phyloP scores from a whole-genome alignment of 495 filamentous ascomycete genomes.

The Penicillium simplicissimum region DNA sequence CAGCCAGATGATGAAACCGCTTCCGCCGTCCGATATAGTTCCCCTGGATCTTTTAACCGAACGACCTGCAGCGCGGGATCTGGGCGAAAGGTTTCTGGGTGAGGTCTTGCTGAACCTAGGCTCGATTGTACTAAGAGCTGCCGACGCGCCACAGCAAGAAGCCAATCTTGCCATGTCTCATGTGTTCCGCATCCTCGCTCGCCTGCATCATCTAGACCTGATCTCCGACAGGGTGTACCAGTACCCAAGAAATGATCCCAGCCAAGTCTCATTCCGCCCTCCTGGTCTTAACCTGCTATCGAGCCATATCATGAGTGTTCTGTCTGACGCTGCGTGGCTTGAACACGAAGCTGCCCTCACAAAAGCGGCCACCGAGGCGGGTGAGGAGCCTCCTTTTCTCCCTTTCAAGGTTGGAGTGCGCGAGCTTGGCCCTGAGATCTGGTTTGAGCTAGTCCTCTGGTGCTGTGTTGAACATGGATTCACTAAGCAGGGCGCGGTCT shows the following conservation, averaged over 20 bases:
- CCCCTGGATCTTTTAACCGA: constrained; percentile 29
- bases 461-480: constrained; percentile 64
- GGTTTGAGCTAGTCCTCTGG: constrained; percentile 69
- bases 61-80: constrained; percentile 26
- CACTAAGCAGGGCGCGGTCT: constrained; percentile 51
- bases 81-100: constrained; percentile 27
- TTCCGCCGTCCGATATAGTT: constrained; percentile 7
- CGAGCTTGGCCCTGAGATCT: constrained; percentile 58
- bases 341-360: constrained; percentile 50
- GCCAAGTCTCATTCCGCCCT: constrained; percentile 50
- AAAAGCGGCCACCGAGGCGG: constrained; percentile 45
- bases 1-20: constrained; percentile 3
- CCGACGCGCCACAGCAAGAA: constrained; percentile 40
- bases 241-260: constrained; percentile 34
- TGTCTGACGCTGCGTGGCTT: constrained; percentile 64
- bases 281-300: constrained; percentile 59
- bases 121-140: constrained; percentile 53
- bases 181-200: constrained; percentile 59
- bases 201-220: constrained; percentile 57
- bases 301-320: constrained; percentile 57
- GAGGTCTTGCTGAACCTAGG: constrained; percentile 47
- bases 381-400: constrained; percentile 53
- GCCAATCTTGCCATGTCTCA: constrained; percentile 54
- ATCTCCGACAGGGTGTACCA: constrained; percentile 62
- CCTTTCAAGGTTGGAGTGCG: constrained; percentile 52